A percentile compares a stretch with the other conserved stretches of the same genome.
phyloP scores from a whole-genome alignment of 225 moss, liverwort and hornwort species.

The Bryoerythrophyllum caledonicum region DNA sequence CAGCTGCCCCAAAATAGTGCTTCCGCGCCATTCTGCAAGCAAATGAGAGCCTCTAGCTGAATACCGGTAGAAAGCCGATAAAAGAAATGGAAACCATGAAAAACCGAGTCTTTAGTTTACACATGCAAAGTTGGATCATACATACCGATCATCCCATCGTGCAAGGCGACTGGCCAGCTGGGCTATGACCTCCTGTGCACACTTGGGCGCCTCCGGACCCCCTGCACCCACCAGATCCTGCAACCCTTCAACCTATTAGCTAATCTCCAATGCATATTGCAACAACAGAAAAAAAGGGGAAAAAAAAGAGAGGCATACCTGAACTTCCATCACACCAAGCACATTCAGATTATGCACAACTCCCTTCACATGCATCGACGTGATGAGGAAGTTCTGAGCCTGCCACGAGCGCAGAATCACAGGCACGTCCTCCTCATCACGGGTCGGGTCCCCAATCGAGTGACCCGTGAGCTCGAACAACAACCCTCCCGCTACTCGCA shows the following conservation, averaged over 20 bases:
- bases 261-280: neutral
- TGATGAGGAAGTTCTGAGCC: slow-evolving; percentile 78
- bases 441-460: slow-evolving; percentile 75
- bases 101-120: neutral
- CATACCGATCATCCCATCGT: slow-evolving; percentile 94
- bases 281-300: neutral
- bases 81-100: neutral
- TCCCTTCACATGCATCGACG: slow-evolving; percentile 91
- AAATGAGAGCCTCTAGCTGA: neutral
- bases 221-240: slow-evolving; percentile 92
- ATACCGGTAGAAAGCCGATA: neutral
- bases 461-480: slow-evolving; percentile 90
- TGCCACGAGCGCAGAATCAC: slow-evolving; percentile 84
- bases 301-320: slow-evolving; percentile 39
- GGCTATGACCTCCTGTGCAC: slow-evolving; percentile 77
- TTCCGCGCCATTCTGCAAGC: slow-evolving; percentile 71
- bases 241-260: slow-evolving; percentile 14
- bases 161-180: slow-evolving; percentile 78
- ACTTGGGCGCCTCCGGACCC: slow-evolving; percentile 71
- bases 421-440: slow-evolving; percentile 75
- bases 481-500: slow-evolving; percentile 85
- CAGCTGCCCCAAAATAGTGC: slow-evolving; percentile 89
- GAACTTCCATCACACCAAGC: slow-evolving; percentile 88
- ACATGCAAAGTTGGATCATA: slow-evolving; percentile 10
- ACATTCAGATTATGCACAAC: slow-evolving; percentile 50